Conservation (phyloP, 139 green algal genomes). For the Mesostigma viride region DNA sequence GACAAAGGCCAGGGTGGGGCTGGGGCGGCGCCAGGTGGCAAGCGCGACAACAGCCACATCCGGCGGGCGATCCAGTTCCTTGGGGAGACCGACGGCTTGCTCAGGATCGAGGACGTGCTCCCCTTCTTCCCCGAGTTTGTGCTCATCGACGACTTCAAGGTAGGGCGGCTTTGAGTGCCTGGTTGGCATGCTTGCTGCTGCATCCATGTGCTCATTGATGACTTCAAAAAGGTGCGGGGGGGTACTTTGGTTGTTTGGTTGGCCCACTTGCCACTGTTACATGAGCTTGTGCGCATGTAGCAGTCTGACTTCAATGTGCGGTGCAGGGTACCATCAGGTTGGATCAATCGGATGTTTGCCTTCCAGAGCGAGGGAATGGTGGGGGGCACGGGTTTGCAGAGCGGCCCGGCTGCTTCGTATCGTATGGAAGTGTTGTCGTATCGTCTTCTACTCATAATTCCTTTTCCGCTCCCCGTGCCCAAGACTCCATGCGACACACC, state of each 20-base stretch:
- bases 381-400: no score
- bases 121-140: slow-evolving; percentile 94
- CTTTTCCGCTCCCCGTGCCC: no score
- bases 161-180: background rate
- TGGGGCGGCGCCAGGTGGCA: background rate
- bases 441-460: no score
- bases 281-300: background rate
- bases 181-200: background rate
- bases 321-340: background rate
- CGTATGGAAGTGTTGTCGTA: no score
- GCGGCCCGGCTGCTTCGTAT: no score
- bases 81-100: slow-evolving; percentile 44
- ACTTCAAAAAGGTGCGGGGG: background rate
- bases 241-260: background rate
- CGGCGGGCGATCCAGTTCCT: slow-evolving; percentile 24
- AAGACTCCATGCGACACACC: no score
- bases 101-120: slow-evolving; percentile 92
- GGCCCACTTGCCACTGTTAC: background rate
- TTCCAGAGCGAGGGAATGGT: no score
- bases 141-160: slow-evolving; percentile 87
- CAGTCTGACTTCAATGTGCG: background rate
- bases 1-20: background rate
- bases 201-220: background rate
- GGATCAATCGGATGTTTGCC: background rate
- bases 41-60: no score